These are phyloP conservation scores for Leucosporidium scottii DNA, from an alignment of 768 basidiomycete genomes.

Conservation along the genomic window DNA sequence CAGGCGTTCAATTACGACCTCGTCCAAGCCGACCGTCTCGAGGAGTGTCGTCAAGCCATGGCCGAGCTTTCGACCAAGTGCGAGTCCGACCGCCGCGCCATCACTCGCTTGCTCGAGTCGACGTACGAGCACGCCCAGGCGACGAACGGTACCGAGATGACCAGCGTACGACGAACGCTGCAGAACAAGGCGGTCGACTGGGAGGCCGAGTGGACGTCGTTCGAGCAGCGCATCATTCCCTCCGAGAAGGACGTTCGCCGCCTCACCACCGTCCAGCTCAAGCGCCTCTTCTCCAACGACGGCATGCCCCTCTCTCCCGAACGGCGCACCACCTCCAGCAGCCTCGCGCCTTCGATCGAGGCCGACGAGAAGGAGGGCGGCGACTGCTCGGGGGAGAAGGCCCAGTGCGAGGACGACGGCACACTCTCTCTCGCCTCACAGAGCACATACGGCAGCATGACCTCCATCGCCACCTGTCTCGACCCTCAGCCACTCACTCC, in stretches of 20 bases:
- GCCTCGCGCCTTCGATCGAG: conserved; percentile 24
- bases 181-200: conserved; percentile 95
- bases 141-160: conserved; percentile 42
- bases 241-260: conserved; percentile 52
- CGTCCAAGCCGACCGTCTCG: conserved; percentile 46
- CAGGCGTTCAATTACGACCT: conserved; percentile 32
- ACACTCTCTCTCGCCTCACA: neutral
- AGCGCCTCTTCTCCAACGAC: conserved; percentile 41
- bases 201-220: conserved; percentile 83
- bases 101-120: conserved; percentile 62
- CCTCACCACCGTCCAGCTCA: conserved; percentile 43
- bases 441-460: neutral
- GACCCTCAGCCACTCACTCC: neutral
- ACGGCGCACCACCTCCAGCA: conserved; percentile 2
- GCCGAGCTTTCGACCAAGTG: conserved; percentile 64
- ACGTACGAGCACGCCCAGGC: conserved; percentile 59
- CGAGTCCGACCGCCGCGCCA: conserved; percentile 59
- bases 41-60: conserved; percentile 53
- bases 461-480: neutral
- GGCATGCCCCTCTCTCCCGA: conserved; percentile 7
- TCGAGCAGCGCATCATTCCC: conserved; percentile 49
- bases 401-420: neutral
- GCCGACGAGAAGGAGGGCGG: conserved; percentile 16
- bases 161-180: conserved; percentile 71
- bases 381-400: neutral